Evolutionary conservation across 2,329 filamentous ascomycete species (phyloP).

Genomic region (Penicillium sp.): DNA sequence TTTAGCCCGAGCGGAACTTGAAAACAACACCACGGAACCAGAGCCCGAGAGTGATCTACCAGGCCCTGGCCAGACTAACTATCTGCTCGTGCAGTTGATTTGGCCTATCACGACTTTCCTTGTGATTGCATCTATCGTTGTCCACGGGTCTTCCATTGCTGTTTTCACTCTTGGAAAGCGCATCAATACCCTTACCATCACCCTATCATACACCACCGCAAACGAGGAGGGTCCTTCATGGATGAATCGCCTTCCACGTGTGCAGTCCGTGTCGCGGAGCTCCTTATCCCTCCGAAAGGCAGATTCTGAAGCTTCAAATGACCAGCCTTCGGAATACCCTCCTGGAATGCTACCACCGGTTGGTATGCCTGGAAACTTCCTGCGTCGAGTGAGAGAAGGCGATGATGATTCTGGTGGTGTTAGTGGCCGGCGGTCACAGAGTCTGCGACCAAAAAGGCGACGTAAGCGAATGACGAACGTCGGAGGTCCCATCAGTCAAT

Average conservation of each 20-base stretch:
- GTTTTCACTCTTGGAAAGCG: conserved; percentile 97
- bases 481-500: conserved; percentile 84
- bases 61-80: conserved; percentile 53
- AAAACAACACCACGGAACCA: conserved; percentile 71
- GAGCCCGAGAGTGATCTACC: conserved; percentile 58
- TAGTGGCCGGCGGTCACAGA: conserved; percentile 28
- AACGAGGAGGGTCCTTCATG: conserved; percentile 85
- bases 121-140: conserved; percentile 88
- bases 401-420: conserved; percentile 52
- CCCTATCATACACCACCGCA: conserved; percentile 90
- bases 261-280: conserved; percentile 77
- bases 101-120: conserved; percentile 96
- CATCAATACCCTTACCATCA: conserved; percentile 93
- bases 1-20: conserved; percentile 84
- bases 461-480: conserved; percentile 70
- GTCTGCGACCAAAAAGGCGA: conserved; percentile 48
- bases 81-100: conserved; percentile 74
- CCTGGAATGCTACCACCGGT: conserved; percentile 69
- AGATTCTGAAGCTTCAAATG: conserved; percentile 61
- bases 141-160: conserved; percentile 96
- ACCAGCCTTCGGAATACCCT: conserved; percentile 55
- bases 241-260: conserved; percentile 87
- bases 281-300: conserved; percentile 69
- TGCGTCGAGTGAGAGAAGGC: conserved; percentile 74
- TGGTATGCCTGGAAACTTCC: conserved; percentile 69